Base-by-base conservation (phyloP, 163 green algal genomes). In the Chlorella variabilis region DNA sequence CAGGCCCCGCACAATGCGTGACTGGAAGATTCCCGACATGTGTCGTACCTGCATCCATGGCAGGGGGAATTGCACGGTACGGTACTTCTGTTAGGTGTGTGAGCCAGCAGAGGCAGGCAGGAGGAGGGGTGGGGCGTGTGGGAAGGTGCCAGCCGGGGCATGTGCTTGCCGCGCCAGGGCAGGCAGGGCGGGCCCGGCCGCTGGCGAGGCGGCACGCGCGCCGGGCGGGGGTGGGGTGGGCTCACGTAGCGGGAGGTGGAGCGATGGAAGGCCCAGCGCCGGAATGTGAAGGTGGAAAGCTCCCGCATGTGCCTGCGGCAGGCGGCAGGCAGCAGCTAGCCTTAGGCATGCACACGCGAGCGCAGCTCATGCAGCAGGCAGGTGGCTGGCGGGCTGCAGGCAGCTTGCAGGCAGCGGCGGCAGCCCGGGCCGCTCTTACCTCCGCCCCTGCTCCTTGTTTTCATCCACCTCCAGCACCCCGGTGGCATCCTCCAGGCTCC, bases 1-100 rank as follows among this genome's bases (percentile, higher is more conserved):
- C 36, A 96, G 87, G 6, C 85, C 83, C 2, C 89, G 75, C 4
- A 95, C 87, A 27, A 95, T 94, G 29, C 88, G 84, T 13, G 90
- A 94, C 83, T 90, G 81, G 31, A 87, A 80, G 27, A 95, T 81
- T 33, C 88, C 91, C 7, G 31, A 54, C 73, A 80, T 70, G 73
- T 80, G 73, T 2, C 73, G 73, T 39, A 20, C 59, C 59, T 67
- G 59, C 29, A 20, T 5, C 6, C 59, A 67, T n/a, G 54, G 54
- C 20, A 62, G 18, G 20, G 54, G 7, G 54, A n/a, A n/a, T n/a
- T n/a, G n/a, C n/a, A n/a, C n/a, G n/a, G 7, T 9, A 27, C 3
- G 59, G 18, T 27, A 67, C 7, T 38, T 11, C 20, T 5, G 27
- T 67, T 15, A 38, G 29, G 59, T 67, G n/a, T n/a, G n/a, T n/a